Conservation (phyloP, 2,329 filamentous ascomycete species). For the Colletotrichum spaethianum region DNA sequence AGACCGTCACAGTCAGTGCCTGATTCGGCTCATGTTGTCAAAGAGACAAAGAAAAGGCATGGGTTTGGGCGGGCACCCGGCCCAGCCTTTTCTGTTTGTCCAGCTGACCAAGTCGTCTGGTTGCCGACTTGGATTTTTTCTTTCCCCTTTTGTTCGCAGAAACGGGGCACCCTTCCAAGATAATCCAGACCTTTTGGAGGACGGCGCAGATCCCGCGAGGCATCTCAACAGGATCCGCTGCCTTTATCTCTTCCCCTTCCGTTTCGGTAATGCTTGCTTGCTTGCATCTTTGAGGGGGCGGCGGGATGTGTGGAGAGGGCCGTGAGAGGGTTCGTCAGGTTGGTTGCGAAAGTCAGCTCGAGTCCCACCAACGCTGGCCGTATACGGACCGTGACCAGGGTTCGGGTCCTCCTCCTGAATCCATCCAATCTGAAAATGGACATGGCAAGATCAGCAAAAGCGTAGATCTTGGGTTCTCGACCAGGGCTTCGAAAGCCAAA, state of each 20-base stretch:
- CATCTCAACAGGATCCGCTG: background rate
- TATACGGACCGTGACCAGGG: too few species aligned
- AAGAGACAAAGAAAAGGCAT: constrained; percentile 35
- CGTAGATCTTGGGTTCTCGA: background rate
- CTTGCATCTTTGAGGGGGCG: background rate
- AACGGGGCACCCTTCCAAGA: background rate
- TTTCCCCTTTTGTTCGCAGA: background rate
- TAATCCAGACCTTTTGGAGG: background rate
- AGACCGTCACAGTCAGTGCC: constrained; percentile 14
- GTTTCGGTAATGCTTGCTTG: constrained; percentile 1
- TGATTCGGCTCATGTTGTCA: constrained; percentile 19
- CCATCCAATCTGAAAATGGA: background rate
- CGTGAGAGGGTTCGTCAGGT: background rate
- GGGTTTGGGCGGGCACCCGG: constrained; percentile 14
- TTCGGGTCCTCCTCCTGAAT: background rate
- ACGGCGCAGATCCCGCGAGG: constrained; percentile 12
- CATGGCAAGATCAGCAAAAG: background rate
- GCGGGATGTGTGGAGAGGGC: background rate
- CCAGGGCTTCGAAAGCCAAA: background rate
- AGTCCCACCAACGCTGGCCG: background rate
- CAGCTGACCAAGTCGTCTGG: constrained; percentile 20
- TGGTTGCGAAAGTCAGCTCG: background rate
- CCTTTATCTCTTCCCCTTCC: background rate
- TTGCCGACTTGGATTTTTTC: background rate
- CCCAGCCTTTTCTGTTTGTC: background rate